Percentiles rank a stretch among this genome's conserved stretches.
These are phyloP conservation scores for Knufia petricola DNA, from an alignment of 2,329 filamentous ascomycete species.

Conservation along the genomic window DNA sequence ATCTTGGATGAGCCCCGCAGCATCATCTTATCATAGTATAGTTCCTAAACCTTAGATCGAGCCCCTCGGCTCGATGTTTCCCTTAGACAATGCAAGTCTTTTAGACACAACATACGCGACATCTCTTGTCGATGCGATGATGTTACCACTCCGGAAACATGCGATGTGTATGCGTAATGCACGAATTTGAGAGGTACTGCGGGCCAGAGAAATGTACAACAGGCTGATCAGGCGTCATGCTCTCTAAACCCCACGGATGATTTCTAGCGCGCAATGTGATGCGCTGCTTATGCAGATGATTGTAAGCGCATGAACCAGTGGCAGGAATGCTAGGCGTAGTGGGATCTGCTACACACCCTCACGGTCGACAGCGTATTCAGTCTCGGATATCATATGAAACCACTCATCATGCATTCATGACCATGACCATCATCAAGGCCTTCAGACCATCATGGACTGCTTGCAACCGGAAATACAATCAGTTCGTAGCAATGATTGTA, in stretches of 20 bases:
- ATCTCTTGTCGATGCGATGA: too few species aligned
- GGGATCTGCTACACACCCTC: constrained; percentile 6
- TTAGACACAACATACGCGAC: too few species aligned
- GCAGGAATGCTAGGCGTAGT: not conserved
- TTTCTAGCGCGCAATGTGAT: not conserved
- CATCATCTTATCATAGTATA: not conserved
- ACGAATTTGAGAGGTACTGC: not conserved
- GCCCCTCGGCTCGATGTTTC: too few species aligned
- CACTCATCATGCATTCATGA: too few species aligned
- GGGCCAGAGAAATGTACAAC: not conserved
- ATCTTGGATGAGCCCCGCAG: not conserved
- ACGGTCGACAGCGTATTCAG: not conserved
- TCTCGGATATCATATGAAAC: not conserved
- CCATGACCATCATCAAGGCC: too few species aligned
- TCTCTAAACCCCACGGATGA: not conserved
- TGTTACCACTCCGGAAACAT: not conserved
- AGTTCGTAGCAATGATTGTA: too few species aligned
- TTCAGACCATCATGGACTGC: too few species aligned
- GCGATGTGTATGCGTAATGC: too few species aligned
- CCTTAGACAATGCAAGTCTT: too few species aligned
- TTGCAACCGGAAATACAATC: too few species aligned
- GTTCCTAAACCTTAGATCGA: not conserved
- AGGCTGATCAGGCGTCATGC: not conserved
- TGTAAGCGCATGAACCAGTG: not conserved
- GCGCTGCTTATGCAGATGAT: constrained; percentile 6